Conservation (phyloP, 116 monocot genomes). For the Dioscorea cayenensis region DNA sequence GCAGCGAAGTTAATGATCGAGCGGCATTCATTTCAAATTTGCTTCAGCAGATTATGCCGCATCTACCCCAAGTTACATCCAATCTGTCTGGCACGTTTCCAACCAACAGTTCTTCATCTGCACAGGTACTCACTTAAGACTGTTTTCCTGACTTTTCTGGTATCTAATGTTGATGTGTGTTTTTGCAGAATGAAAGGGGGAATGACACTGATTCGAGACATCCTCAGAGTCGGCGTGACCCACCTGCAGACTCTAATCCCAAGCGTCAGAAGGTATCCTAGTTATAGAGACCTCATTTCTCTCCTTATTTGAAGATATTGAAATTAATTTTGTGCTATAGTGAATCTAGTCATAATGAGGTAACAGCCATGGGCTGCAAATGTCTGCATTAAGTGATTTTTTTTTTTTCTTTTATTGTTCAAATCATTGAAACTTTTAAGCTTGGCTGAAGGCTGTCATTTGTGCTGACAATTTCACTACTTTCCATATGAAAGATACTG, state of each 20-base stretch:
- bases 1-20: slow-evolving; percentile 32
- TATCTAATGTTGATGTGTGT: neutral
- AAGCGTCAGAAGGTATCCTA: slow-evolving; percentile 41
- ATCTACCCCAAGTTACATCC: slow-evolving; percentile 27
- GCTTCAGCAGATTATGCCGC: slow-evolving; percentile 50
- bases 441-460: neutral
- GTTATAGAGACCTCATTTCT: neutral
- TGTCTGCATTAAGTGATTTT: neutral
- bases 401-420: neutral
- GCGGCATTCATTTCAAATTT: slow-evolving; percentile 46
- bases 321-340: neutral
- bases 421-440: neutral
- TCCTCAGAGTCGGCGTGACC: slow-evolving; percentile 7
- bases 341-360: neutral
- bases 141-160: neutral
- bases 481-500: too few relatives aligned
- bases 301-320: neutral
- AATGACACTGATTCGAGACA: slow-evolving; percentile 12
- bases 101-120: slow-evolving; percentile 14
- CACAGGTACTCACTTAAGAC: slow-evolving; percentile 13
- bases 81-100: neutral
- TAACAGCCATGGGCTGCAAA: neutral
- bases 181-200: slow-evolving; percentile 14
- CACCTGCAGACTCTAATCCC: slow-evolving; percentile 17
- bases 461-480: too few relatives aligned